These are phyloP conservation scores for Pythium oligandrum DNA, from an alignment of 352 stramenopile species.

Conservation along the genomic window DNA sequence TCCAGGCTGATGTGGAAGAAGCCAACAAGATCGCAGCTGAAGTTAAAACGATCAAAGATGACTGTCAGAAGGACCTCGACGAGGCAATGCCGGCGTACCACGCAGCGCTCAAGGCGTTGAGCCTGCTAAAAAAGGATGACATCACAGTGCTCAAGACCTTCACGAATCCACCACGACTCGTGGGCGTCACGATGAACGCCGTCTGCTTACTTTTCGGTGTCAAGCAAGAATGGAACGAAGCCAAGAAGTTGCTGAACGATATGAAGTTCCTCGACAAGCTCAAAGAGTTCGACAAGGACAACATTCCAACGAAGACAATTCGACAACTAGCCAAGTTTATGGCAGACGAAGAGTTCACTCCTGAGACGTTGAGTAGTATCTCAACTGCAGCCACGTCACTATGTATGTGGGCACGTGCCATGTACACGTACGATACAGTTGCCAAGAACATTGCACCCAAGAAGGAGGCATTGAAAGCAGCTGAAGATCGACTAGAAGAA, in stretches of 20 bases:
- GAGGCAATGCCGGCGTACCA: constrained; percentile 92
- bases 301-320: constrained; percentile 86
- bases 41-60: constrained; percentile 92
- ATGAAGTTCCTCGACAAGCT: constrained; percentile 91
- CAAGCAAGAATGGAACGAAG: constrained; percentile 91
- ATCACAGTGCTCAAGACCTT: constrained; percentile 92
- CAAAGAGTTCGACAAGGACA: constrained; percentile 87
- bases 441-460: constrained; percentile 93
- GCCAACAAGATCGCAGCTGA: constrained; percentile 89
- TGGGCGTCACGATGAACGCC: constrained; percentile 91
- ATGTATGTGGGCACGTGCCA: constrained; percentile 93
- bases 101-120: constrained; percentile 86
- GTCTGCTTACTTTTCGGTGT: constrained; percentile 86
- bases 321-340: constrained; percentile 89
- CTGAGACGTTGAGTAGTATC: constrained; percentile 86
- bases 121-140: constrained; percentile 90
- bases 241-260: constrained; percentile 88
- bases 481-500: constrained; percentile 80
- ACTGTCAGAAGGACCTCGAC: constrained; percentile 92
- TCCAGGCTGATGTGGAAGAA: constrained; percentile 89
- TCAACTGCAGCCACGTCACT: constrained; percentile 89
- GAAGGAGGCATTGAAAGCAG: constrained; percentile 85
- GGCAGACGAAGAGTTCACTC: constrained; percentile 86
- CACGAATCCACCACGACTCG: constrained; percentile 83
- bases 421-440: constrained; percentile 93